phyloP scores from a whole-genome alignment of 2,329 filamentous ascomycete species.

The Tolypocladium nubicola region DNA sequence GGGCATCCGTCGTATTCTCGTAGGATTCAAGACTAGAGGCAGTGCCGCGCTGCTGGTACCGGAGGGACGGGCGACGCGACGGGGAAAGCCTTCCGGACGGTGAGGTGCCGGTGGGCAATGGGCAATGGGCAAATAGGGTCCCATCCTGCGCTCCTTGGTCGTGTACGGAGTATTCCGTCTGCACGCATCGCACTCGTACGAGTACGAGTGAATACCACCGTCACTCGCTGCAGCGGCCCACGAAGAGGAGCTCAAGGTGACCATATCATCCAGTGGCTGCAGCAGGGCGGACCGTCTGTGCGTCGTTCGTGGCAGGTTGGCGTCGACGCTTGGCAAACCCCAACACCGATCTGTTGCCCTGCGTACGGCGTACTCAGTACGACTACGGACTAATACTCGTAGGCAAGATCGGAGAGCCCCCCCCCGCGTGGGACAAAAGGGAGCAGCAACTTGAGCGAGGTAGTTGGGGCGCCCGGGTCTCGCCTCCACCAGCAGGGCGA shows the following conservation, averaged over 20 bases:
- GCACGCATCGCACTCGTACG: too few species aligned
- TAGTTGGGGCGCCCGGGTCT: too few species aligned
- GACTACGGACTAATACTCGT: too few species aligned
- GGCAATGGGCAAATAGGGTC: background rate
- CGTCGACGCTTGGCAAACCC: too few species aligned
- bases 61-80: background rate
- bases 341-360: too few species aligned
- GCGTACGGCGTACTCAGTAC: too few species aligned
- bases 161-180: background rate
- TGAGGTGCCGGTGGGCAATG: background rate
- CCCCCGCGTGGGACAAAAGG: too few species aligned
- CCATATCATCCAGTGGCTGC: background rate
- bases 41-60: background rate
- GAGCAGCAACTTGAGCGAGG: too few species aligned
- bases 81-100: background rate
- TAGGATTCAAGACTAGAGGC: background rate
- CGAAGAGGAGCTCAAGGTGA: too few species aligned
- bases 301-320: too few species aligned
- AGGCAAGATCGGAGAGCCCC: too few species aligned
- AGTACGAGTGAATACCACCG: background rate
- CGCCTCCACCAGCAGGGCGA: background rate
- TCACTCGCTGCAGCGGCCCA: background rate
- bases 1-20: background rate
- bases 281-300: background rate
- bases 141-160: background rate